Base-by-base conservation (phyloP, 192 early-diverging fungal genomes). In the Gryganskiella cystojenkinii region DNA sequence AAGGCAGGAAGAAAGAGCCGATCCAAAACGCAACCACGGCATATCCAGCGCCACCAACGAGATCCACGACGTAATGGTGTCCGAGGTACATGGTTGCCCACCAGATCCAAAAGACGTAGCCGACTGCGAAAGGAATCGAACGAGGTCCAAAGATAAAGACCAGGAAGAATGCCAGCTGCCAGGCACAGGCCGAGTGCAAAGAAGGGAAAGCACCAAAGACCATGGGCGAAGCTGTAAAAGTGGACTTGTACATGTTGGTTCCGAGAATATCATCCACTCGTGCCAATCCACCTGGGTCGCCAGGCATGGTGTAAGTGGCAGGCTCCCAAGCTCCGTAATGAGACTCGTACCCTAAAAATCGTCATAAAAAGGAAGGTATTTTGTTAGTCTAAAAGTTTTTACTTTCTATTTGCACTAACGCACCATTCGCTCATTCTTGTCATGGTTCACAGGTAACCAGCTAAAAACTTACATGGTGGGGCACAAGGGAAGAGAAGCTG, bases 171-270 rank as follows among this genome's bases (percentile, higher is more conserved):
- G 85, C 84, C 33, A 89, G 80, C 13, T 90, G 83, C 17, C 86
- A 85, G 6, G 92, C 92, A 64, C 88, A 91, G 25, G 84, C 92
- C 11, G 90, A 89, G 71, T 93, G 92, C 1, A 93, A 80, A 1
- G 90, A 92, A 3, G 92, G 92, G 70, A 92, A 89, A 3, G 92
- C 92, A 28, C 92, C 92, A 82, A 91, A 93, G 50, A 92, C 90
- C 34, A 93, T 63, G 4, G 92, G 91, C 9, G 90, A 92, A 27
- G 81, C 84, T 14, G 84, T 84, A 80, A 93, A 93, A 17, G 86
- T 86, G 19, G 80, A 79, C 14, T 80, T 81, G 82, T 90, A 93
- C 55, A 91, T 70, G 35, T 88, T 81, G 3, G 85, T 75, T 22
- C 89, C 88, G 3, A 93, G 72, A 34, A 93, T 82, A 31, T 87